Evolutionary conservation across 2,329 filamentous ascomycete genomes (phyloP).

Genomic region (Hypocrella siamensis): DNA sequence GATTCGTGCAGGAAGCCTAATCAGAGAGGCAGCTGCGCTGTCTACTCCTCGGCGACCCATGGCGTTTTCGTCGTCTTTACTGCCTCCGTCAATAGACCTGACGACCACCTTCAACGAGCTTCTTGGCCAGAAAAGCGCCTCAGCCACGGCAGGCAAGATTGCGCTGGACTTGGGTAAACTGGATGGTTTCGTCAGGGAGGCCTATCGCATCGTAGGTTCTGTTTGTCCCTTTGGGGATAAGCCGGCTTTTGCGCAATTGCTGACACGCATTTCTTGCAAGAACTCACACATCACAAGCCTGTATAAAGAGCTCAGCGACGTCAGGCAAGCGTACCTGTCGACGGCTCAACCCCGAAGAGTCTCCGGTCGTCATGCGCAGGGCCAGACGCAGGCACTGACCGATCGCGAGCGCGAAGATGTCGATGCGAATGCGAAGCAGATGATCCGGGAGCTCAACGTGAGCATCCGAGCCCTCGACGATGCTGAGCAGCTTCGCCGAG

Average conservation of each 20-base stretch:
- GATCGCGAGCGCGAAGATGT: constrained; percentile 75
- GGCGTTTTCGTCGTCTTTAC: constrained; percentile 2
- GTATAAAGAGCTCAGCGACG: constrained; percentile 61
- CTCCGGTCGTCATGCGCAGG: constrained; percentile 29
- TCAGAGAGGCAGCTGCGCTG: background rate
- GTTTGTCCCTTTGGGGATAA: constrained; percentile 1
- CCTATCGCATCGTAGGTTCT: constrained; percentile 67
- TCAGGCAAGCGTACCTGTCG: constrained; percentile 84
- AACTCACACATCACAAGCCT: constrained; percentile 75
- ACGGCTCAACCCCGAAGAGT: constrained; percentile 50
- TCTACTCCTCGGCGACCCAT: background rate
- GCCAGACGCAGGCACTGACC: constrained; percentile 44
- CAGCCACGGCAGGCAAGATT: constrained; percentile 28
- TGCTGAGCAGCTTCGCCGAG: constrained; percentile 66
- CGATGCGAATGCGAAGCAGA: constrained; percentile 71
- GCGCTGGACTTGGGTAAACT: constrained; percentile 28
- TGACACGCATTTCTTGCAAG: constrained; percentile 37
- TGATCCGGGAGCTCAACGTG: constrained; percentile 72
- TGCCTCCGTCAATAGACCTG: constrained; percentile 36
- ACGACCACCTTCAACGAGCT: constrained; percentile 55
- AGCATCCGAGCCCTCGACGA: constrained; percentile 68
- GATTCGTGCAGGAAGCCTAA: no score
- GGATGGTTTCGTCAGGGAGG: constrained; percentile 85
- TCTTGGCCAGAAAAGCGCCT: constrained; percentile 38
- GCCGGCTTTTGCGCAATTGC: no score